Percentiles rank a stretch among this genome's conserved stretches.
Evolutionary conservation across 495 filamentous ascomycete genomes (phyloP).

Genomic region (Penicillium macrosclerotiorum): DNA sequence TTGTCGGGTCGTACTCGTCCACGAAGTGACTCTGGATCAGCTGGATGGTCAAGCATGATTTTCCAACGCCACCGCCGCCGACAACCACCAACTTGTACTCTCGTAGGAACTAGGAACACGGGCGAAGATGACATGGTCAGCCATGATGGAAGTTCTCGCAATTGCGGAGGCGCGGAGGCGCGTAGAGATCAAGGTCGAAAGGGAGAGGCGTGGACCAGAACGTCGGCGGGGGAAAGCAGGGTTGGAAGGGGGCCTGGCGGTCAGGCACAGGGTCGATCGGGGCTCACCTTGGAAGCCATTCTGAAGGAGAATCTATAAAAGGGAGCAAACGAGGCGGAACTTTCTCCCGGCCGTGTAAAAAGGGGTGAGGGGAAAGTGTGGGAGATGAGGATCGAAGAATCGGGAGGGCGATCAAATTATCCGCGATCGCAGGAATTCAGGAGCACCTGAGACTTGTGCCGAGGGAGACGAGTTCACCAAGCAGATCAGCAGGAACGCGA

Average conservation of each 20-base stretch:
- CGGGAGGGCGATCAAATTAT: constrained; percentile 4
- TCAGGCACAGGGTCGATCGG: constrained; percentile 1
- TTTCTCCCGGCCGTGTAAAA: constrained; percentile 7
- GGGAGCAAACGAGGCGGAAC: neutral
- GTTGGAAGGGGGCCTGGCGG: neutral
- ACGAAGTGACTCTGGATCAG: constrained; percentile 99
- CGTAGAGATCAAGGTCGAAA: neutral
- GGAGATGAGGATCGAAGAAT: neutral
- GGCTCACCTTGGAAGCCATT: constrained; percentile 33
- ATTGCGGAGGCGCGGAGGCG: neutral
- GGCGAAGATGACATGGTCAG: constrained; percentile 8
- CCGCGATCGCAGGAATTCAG: constrained; percentile 7
- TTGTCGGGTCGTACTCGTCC: constrained; percentile 98
- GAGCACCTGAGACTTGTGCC: constrained; percentile 2
- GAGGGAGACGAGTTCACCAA: neutral
- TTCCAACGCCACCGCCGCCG: constrained; percentile 96
- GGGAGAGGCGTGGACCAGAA: neutral
- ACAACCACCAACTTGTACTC: constrained; percentile 99
- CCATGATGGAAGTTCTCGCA: constrained; percentile 5
- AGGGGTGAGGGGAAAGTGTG: too few relatives aligned
- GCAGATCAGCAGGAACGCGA: neutral
- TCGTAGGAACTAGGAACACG: constrained; percentile 80
- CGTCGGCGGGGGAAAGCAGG: neutral
- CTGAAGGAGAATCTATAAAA: constrained; percentile 3
- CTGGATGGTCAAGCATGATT: constrained; percentile 99